Conservation (phyloP, 345 rosid genomes). For the Nephelium lappaceum region DNA sequence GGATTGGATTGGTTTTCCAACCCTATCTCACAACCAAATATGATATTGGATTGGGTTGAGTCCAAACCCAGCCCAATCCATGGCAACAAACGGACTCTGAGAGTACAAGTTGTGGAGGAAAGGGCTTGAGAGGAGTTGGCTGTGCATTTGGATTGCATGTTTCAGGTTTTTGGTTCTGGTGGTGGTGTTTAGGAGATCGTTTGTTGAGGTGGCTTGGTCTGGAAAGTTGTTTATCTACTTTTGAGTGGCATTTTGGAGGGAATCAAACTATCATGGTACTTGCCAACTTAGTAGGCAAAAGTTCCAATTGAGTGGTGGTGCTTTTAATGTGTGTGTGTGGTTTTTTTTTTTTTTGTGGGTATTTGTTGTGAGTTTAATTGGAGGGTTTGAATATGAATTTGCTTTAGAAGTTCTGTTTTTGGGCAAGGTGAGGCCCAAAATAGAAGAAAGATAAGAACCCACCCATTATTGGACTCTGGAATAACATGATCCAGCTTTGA, state of each 20-base stretch:
- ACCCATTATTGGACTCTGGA: background rate
- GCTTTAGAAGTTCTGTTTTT: too few relatives aligned
- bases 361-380: too few relatives aligned
- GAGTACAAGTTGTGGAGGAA: conserved; percentile 40
- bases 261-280: background rate
- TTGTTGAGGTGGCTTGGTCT: conserved; percentile 26
- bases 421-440: background rate
- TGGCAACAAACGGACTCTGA: background rate
- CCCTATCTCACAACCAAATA: too few relatives aligned
- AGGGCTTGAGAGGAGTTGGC: conserved; percentile 38
- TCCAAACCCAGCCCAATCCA: too few relatives aligned
- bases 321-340: too few relatives aligned
- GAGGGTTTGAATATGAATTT: too few relatives aligned
- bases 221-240: background rate
- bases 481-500: too few relatives aligned
- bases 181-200: conserved; percentile 25
- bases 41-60: too few relatives aligned
- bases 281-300: background rate
- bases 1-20: too few relatives aligned
- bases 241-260: conserved; percentile 20
- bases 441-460: background rate
- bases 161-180: conserved; percentile 25
- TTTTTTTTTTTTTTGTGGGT: too few relatives aligned
- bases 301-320: background rate
- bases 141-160: conserved; percentile 38